Percentiles rank a stretch among this genome's conserved stretches.
phyloP scores from a whole-genome alignment of 371 early-diverging fungal species.

The Choanephora cucurbitarum region DNA sequence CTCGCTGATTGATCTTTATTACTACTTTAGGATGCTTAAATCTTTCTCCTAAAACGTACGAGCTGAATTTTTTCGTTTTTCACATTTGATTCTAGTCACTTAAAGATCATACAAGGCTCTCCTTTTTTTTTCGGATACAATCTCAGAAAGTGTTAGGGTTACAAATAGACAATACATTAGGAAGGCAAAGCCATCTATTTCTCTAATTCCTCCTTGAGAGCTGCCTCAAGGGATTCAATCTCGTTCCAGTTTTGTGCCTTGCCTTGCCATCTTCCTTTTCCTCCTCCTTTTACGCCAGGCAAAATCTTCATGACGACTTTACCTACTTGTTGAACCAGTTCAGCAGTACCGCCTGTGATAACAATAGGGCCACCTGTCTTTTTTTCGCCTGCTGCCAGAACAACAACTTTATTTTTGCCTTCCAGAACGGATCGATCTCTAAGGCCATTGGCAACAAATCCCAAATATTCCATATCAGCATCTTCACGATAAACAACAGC shows the following conservation, averaged over 20 bases:
- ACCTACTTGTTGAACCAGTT: constrained; percentile 48
- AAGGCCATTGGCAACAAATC: constrained; percentile 16
- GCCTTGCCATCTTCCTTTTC: constrained; percentile 70
- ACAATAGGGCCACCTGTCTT: constrained; percentile 58
- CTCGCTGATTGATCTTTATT: no score
- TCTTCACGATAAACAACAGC: constrained; percentile 58
- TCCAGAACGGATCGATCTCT: constrained; percentile 30
- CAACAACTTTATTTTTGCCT: constrained; percentile 31
- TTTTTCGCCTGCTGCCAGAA: constrained; percentile 54
- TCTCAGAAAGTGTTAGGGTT: no score
- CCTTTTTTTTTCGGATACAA: no score
- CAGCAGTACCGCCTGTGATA: constrained; percentile 47
- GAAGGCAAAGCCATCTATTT: no score
- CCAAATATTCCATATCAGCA: constrained; percentile 63
- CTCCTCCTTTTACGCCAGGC: constrained; percentile 61
- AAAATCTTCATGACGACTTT: constrained; percentile 37
- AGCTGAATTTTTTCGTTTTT: no score
- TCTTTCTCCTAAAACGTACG: no score
- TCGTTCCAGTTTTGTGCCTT: constrained; percentile 61
- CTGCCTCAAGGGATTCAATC: constrained; percentile 31
- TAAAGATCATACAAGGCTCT: no score
- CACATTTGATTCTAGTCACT: no score
- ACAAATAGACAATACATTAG: no score
- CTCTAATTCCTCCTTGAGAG: constrained; percentile 10
- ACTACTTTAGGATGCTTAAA: no score